phyloP scores from a whole-genome alignment of 371 early-diverging fungal genomes.

The Racocetra persica region DNA sequence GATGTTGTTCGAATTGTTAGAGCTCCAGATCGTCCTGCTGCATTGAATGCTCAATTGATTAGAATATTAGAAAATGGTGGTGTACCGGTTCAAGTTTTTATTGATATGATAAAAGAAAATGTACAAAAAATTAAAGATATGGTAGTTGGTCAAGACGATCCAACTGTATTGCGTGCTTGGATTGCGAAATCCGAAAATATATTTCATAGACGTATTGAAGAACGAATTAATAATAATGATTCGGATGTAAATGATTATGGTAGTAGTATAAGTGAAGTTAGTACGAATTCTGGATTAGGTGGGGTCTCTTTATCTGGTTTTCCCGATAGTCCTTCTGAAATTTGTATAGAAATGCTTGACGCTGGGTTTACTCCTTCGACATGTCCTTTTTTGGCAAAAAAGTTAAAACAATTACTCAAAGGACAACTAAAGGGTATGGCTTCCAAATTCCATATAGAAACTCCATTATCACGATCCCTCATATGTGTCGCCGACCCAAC shows the following conservation, averaged over 20 bases:
- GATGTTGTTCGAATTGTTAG: constrained; percentile 46
- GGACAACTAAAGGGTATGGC: constrained; percentile 49
- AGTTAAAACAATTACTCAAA: constrained; percentile 52
- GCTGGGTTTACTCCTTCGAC: constrained; percentile 55
- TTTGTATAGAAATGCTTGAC: constrained; percentile 53
- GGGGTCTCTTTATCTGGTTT: constrained; percentile 46
- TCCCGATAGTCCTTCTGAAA: constrained; percentile 51
- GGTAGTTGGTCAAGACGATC: constrained; percentile 11
- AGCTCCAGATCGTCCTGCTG: constrained; percentile 45
- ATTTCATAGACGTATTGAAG: constrained; percentile 43
- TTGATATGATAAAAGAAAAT: constrained; percentile 53
- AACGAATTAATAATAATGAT: neutral
- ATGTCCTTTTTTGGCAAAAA: constrained; percentile 54
- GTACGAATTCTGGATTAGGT: neutral
- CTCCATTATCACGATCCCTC: constrained; percentile 55
- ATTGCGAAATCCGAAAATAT: neutral
- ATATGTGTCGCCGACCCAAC: constrained; percentile 61
- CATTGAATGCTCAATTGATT: constrained; percentile 59
- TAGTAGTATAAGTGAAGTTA: constrained; percentile 21
- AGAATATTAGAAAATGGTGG: constrained; percentile 55
- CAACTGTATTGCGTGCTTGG: constrained; percentile 2
- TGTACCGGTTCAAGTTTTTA: constrained; percentile 52
- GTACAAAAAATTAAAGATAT: constrained; percentile 1
- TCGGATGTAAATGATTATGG: neutral
- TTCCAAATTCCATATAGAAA: constrained; percentile 55